phyloP scores from a whole-genome alignment of 78 protist species.

The Dictyostelium firmibasis region DNA sequence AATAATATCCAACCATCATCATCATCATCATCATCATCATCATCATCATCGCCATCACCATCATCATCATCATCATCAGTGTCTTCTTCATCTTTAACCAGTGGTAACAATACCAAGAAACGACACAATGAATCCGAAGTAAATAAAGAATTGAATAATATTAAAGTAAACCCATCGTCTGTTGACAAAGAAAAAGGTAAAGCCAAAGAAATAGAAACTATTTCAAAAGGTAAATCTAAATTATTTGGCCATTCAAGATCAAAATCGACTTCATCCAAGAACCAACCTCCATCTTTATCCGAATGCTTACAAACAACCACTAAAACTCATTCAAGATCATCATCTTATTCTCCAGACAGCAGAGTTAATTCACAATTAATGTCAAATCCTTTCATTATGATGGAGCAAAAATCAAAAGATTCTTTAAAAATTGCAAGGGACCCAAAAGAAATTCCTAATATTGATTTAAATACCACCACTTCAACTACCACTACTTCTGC shows the following conservation, averaged over 20 bases:
- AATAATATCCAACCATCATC: background rate
- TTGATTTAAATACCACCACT: background rate
- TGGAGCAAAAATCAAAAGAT: background rate
- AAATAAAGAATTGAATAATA: background rate
- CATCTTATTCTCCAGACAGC: conserved; percentile 2
- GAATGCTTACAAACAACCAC: background rate
- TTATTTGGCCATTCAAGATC: background rate
- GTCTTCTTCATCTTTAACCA: background rate
- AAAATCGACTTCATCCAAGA: background rate
- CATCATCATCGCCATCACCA: background rate
- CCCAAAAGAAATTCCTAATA: background rate
- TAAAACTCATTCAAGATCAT: conserved; percentile 9
- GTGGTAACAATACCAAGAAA: background rate
- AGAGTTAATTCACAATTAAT: background rate
- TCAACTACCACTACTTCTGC: background rate
- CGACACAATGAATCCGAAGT: background rate
- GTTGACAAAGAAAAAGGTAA: background rate
- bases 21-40: background rate
- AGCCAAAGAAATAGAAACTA: background rate
- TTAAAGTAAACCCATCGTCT: background rate
- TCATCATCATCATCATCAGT: background rate
- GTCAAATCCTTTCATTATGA: background rate
- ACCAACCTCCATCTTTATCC: background rate
- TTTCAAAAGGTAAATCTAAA: background rate
- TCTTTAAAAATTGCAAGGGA: background rate